These are phyloP conservation scores for Trametes punicea DNA, from an alignment of 768 basidiomycete genomes.

Conservation along the genomic window DNA sequence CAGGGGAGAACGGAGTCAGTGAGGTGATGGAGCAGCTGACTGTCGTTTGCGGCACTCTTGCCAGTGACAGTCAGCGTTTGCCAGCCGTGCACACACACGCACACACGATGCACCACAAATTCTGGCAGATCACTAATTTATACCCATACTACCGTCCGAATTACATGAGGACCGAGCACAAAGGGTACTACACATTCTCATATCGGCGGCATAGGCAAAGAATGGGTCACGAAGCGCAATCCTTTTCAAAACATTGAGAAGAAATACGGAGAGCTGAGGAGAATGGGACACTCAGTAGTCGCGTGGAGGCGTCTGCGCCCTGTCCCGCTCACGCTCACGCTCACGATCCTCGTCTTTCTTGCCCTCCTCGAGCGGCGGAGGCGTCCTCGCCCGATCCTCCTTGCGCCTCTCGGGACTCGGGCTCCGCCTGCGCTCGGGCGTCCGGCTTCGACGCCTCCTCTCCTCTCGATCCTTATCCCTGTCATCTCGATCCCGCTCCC, in stretches of 20 bases:
- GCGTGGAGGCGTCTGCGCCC: slow-evolving; percentile 58
- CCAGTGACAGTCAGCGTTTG: not conserved
- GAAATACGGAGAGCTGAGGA: not conserved
- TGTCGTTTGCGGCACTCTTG: too few relatives aligned
- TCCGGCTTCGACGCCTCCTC: slow-evolving; percentile 46
- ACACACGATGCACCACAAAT: not conserved
- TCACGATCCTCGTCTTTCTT: slow-evolving; percentile 40
- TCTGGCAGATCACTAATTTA: not conserved
- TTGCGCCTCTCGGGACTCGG: slow-evolving; percentile 41
- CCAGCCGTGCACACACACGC: not conserved
- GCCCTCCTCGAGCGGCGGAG: slow-evolving; percentile 44
- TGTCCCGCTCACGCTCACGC: slow-evolving; percentile 27
- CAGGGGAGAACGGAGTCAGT: not conserved
- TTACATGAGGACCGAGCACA: slow-evolving; percentile 5
- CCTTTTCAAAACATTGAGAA: not conserved
- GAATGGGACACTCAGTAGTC: slow-evolving; percentile 30
- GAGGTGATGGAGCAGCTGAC: not conserved
- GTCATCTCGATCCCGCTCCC: slow-evolving; percentile 33
- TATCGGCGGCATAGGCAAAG: not conserved
- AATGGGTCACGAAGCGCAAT: not conserved
- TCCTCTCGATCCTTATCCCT: slow-evolving; percentile 42
- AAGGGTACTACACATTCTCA: slow-evolving; percentile 3
- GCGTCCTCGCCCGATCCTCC: slow-evolving; percentile 53
- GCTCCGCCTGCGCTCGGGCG: slow-evolving; percentile 40
- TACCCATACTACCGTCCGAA: not conserved